Conservation (phyloP, 1,139 yeast genomes). For the Yamadazyma diddensiae region DNA sequence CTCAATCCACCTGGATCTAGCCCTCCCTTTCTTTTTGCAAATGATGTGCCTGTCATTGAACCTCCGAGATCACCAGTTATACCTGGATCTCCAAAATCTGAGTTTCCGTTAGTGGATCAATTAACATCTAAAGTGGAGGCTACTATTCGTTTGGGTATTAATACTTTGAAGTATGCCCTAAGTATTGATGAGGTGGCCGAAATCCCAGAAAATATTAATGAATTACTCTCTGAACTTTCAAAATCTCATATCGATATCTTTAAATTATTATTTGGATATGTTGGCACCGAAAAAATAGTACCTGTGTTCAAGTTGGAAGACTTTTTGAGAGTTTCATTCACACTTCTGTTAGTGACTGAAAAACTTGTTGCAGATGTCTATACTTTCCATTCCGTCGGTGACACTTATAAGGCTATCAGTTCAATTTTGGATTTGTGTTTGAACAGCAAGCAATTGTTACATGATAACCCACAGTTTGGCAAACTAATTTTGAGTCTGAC, state of each 20-base stretch:
- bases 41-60: too few relatives aligned
- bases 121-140: conserved; percentile 4
- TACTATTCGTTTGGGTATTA: conserved; percentile 30
- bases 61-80: background rate
- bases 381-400: conserved; percentile 24
- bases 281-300: conserved; percentile 4
- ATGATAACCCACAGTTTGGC: conserved; percentile 28
- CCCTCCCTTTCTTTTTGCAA: too few relatives aligned
- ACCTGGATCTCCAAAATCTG: conserved; percentile 4
- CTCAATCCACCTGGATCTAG: too few relatives aligned
- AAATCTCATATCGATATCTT: conserved; percentile 4
- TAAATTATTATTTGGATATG: conserved; percentile 7
- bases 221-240: conserved; percentile 5
- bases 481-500: conserved; percentile 37
- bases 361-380: conserved; percentile 22
- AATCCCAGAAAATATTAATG: conserved; percentile 7
- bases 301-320: conserved; percentile 29
- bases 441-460: conserved; percentile 30
- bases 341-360: conserved; percentile 28
- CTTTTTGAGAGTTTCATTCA: conserved; percentile 31
- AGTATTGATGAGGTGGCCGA: conserved; percentile 28
- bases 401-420: conserved; percentile 27
- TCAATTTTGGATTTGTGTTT: conserved; percentile 29
- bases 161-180: conserved; percentile 37
- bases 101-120: conserved; percentile 9